Evolutionary conservation across 2,329 filamentous ascomycete species (phyloP), one percentile per base, ranked within the genome.

Genomic region (Cercospora sesami): DNA sequence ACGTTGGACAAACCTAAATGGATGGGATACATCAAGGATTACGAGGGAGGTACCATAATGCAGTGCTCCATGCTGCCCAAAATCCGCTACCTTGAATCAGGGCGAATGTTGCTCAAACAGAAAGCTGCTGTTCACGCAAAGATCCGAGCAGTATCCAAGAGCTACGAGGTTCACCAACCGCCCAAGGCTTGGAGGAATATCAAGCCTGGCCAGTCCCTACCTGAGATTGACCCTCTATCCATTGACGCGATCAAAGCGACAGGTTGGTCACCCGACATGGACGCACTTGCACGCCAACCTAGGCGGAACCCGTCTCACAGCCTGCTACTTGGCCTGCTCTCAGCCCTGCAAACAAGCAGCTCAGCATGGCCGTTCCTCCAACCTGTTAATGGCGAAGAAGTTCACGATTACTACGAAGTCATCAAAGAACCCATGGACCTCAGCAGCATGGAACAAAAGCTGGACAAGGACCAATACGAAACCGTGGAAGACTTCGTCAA

Each of bases 1-100:
- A 97, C 94, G 0, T 87, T 99, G 0, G 91, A 95, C 68, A 91
- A 90, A 75, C 89, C 90, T 2, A 90, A 93, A 3, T 99, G 95
- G 95, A 98, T 98, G 95, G 95, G 95, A 2, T 99, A 98, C 76
- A 99, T 99, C 83, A 99, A 99, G 79, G 95, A 99, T 79, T 99
- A 99, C 79, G 95, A 99, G 81, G 95, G 95, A 67, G 95, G 95
- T 67, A 99, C 95, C 0, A 96, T 99, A 69, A 99, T 99, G 95
- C 95, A 99, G 82, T 99, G 95, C 77, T 93, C 91, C 63, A 98
- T 99, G 95, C 86, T 99, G 21, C 94, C 94, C 7, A 91, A 91
- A 70, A 93, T 98, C 64, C 91, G 95, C 60, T 99, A 99, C 80
- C 89, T 99, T 5, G 94, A 99, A 79, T 88, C 90, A 76, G 91